These are phyloP conservation scores for Hortiboletus campestris DNA, from an alignment of 768 basidiomycete species.

Conservation along the genomic window DNA sequence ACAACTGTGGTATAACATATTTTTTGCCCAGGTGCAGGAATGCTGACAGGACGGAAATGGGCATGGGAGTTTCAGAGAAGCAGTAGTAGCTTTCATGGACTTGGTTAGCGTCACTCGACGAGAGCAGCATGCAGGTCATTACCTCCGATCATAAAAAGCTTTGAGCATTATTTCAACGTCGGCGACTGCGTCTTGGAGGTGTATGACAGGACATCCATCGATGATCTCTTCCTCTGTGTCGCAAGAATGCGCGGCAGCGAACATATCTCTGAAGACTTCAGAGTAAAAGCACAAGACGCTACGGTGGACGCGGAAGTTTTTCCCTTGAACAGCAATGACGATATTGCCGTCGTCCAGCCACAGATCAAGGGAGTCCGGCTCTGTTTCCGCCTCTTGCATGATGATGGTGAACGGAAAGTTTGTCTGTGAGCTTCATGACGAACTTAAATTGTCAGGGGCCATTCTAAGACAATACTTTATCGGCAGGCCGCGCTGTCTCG, in stretches of 20 bases:
- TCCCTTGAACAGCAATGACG: slow-evolving; percentile 24
- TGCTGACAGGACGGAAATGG: slow-evolving; percentile 3
- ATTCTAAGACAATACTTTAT: neutral
- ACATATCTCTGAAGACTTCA: slow-evolving; percentile 33
- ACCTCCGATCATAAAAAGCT: slow-evolving; percentile 22
- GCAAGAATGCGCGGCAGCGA: slow-evolving; percentile 8
- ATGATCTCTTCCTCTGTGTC: slow-evolving; percentile 4
- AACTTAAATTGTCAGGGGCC: neutral
- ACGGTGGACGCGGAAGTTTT: slow-evolving; percentile 34
- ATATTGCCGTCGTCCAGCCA: slow-evolving; percentile 35
- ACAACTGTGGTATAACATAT: slow-evolving; percentile 9
- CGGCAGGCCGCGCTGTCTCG: neutral
- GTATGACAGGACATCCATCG: slow-evolving; percentile 22
- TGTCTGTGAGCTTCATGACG: neutral
- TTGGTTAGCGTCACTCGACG: neutral
- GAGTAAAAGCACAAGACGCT: slow-evolving; percentile 27
- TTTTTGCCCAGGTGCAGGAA: slow-evolving; percentile 17
- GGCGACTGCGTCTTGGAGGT: slow-evolving; percentile 8
- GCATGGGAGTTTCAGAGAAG: slow-evolving; percentile 7
- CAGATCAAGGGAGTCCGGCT: slow-evolving; percentile 9
- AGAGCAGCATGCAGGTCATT: neutral
- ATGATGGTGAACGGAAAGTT: neutral
- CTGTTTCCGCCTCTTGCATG: neutral
- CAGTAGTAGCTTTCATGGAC: slow-evolving; percentile 3
- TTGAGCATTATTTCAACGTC: slow-evolving; percentile 19